These are phyloP conservation scores for Termitomyces eurrhizus DNA, from an alignment of 768 basidiomycete species.

Conservation along the genomic window DNA sequence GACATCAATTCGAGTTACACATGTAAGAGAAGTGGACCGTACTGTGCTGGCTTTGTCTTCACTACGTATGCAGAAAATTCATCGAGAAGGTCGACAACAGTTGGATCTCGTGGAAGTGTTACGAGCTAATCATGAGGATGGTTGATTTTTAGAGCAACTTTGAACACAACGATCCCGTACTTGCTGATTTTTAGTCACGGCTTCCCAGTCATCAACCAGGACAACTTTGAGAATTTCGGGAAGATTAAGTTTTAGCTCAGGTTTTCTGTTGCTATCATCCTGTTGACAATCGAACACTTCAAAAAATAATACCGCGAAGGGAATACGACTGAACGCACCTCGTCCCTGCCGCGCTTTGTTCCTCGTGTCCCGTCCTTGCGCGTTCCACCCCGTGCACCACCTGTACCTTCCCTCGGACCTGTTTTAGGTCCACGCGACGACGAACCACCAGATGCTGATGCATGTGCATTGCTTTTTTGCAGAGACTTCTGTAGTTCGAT, in stretches of 20 bases:
- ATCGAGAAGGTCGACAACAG: constrained; percentile 69
- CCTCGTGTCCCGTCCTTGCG: constrained; percentile 64
- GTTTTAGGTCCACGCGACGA: constrained; percentile 20
- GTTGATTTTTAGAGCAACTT: not conserved
- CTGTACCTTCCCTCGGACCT: constrained; percentile 24
- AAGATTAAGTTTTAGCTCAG: constrained; percentile 87
- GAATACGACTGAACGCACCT: constrained; percentile 38
- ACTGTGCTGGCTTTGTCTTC: constrained; percentile 45
- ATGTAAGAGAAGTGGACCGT: constrained; percentile 18
- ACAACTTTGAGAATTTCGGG: constrained; percentile 88
- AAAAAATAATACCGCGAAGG: not conserved
- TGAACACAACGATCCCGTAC: constrained; percentile 32
- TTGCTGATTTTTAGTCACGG: constrained; percentile 92
- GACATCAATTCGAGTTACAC: not conserved
- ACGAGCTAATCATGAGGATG: constrained; percentile 56
- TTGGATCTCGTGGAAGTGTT: constrained; percentile 74
- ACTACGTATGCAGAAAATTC: constrained; percentile 71
- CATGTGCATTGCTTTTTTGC: constrained; percentile 26
- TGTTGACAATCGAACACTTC: constrained; percentile 23
- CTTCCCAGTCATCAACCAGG: constrained; percentile 97
- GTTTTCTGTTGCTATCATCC: constrained; percentile 75
- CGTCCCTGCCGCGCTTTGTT: constrained; percentile 71
- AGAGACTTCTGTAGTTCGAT: constrained; percentile 74
- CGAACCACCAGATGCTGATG: constrained; percentile 18
- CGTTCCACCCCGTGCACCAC: constrained; percentile 27